Conservation (phyloP, 768 basidiomycete genomes). For the Trametopsis cervina region DNA sequence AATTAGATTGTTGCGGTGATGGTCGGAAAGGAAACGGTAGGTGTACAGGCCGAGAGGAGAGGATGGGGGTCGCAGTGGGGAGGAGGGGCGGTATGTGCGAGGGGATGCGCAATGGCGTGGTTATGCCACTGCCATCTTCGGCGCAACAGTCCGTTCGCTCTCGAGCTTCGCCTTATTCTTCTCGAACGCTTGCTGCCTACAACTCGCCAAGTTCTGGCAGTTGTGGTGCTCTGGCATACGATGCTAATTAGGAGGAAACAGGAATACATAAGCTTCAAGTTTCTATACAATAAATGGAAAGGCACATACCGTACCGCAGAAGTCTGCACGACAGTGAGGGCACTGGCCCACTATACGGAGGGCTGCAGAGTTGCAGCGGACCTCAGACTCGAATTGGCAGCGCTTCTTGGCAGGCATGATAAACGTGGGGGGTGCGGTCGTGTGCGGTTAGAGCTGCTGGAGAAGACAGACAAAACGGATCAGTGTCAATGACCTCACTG, state of each 20-base stretch:
- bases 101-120: slow-evolving; percentile 8
- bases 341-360: slow-evolving; percentile 84
- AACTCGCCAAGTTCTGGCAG: slow-evolving; percentile 78
- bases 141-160: slow-evolving; percentile 78
- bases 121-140: slow-evolving; percentile 81
- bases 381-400: slow-evolving; percentile 58
- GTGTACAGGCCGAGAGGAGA: slow-evolving; percentile 5
- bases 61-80: neutral
- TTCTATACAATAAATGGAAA: neutral
- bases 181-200: slow-evolving; percentile 82
- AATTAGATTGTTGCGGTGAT: too few species aligned
- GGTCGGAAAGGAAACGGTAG: too few species aligned
- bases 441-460: slow-evolving; percentile 11
- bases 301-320: slow-evolving; percentile 66
- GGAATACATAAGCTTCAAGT: neutral
- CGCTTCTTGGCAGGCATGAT: slow-evolving; percentile 82
- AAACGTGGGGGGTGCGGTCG: slow-evolving; percentile 11
- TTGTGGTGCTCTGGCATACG: slow-evolving; percentile 85
- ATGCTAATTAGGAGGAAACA: slow-evolving; percentile 42
- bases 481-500: too few species aligned
- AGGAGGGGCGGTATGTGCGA: slow-evolving; percentile 10
- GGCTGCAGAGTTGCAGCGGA: slow-evolving; percentile 70
- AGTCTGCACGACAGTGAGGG: slow-evolving; percentile 69
- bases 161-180: slow-evolving; percentile 84
- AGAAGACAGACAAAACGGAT: neutral